Base-by-base conservation (phyloP, 345 rosid genomes). In the Toxicodendron radicans region DNA sequence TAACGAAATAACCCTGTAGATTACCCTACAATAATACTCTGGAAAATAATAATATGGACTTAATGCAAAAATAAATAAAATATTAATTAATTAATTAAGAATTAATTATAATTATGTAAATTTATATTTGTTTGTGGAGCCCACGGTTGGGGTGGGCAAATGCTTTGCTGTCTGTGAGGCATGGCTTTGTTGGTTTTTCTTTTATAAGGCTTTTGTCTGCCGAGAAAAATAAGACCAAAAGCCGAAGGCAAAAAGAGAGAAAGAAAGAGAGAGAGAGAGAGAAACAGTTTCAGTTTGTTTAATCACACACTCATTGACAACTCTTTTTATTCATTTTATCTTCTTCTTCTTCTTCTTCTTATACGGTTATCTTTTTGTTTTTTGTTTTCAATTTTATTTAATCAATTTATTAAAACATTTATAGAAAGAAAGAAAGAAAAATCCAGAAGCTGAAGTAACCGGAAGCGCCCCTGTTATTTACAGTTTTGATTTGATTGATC, bases 401-500 rank as follows among this genome's bases (percentile, higher is more conserved):
- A 27, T 27, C 30, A 38, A 7, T 38, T 38, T 38, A 38, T 38
- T 38, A 5, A 7, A 38, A 38, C 43, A 38, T 38, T 5, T 38
- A 38, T 38, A 38, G 43, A 7, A 7, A 38, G 9, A 38, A 14
- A 3, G 14, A 56, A 18, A 27, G 45, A 52, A 71, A 57, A 7
- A 46, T n/a, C 58, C 27, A 5, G 49, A 52, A 53, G 30, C 75
- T 70, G 48, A 56, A 66, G 68, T 53, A 38, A 48, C 7, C 49
- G 27, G 35, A 41, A n/a, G 14, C 23, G 27, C 58, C 35, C 16
- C 4, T 24, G 9, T 14, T 20, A 1, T 59, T 24, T 41, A 32
- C 35, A 43, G 62, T 61, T 64, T 79, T 74, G 84, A 66, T 80
- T 83, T 70, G 79, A 78, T 81, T 85, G 87, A 89, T 89, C 86